phyloP scores from a whole-genome alignment of 176 grass and related monocot genomes.

The Bolboschoenus planiculmis region DNA sequence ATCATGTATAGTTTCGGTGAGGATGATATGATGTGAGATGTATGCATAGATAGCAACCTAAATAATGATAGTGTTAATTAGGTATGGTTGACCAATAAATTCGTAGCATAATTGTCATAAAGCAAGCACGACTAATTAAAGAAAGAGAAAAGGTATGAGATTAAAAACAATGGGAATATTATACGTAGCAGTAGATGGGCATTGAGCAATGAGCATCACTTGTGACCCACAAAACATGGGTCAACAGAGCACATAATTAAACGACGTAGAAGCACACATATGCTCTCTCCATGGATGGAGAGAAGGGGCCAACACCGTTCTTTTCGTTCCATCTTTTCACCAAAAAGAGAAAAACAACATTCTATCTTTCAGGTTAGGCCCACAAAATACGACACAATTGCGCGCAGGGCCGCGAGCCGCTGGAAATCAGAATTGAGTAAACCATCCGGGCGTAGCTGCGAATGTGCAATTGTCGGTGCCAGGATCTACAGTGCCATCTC shows the following conservation, averaged over 20 bases:
- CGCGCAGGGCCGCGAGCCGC: neutral
- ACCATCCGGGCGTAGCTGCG: neutral
- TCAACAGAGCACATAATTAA: constrained; percentile 15
- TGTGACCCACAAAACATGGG: constrained; percentile 26
- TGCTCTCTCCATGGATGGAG: neutral
- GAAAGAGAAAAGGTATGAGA: neutral
- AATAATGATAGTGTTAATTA: neutral
- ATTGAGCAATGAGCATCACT: constrained; percentile 10
- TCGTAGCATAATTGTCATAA: constrained; percentile 1
- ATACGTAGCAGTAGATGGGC: neutral
- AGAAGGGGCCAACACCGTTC: no score
- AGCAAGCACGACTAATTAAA: neutral
- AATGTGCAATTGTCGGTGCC: neutral
- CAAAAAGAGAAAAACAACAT: neutral
- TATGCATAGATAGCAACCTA: neutral
- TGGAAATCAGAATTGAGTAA: neutral
- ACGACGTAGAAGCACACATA: neutral
- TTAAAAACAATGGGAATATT: neutral
- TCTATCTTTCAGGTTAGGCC: neutral
- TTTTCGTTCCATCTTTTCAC: neutral
- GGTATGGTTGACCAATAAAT: neutral
- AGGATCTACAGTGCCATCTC: neutral
- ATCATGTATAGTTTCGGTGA: neutral
- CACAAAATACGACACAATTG: constrained; percentile 3
- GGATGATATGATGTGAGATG: no score